A percentile compares a stretch with the other conserved stretches of the same genome.
Conservation (phyloP, 2,329 filamentous ascomycete genomes). For the Phaeoacremonium minimum region DNA sequence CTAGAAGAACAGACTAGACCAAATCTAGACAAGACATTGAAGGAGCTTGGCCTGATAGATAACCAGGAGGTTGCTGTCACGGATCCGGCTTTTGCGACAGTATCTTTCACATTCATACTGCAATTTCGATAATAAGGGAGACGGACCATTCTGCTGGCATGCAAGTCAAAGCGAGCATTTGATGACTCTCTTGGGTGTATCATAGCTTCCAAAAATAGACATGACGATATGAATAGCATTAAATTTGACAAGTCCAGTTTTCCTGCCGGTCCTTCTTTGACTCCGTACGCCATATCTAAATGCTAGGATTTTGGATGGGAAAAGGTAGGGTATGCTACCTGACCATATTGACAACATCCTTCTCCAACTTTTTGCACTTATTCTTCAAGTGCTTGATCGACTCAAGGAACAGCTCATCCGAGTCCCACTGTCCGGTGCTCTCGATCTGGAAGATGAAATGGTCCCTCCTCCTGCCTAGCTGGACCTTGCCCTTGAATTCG, state of each 20-base stretch:
- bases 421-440: conserved; percentile 92
- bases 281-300: conserved; percentile 9
- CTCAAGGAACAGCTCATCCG: conserved; percentile 90
- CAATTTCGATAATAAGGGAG: conserved; percentile 44
- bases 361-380: conserved; percentile 73
- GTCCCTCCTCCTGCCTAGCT: conserved; percentile 82
- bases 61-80: conserved; percentile 90
- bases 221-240: not conserved
- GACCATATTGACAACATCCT: conserved; percentile 64
- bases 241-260: conserved; percentile 5
- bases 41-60: conserved; percentile 66
- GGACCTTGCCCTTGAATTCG: conserved; percentile 94
- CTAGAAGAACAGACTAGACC: conserved; percentile 80
- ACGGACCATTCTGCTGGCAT: not conserved
- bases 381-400: conserved; percentile 78
- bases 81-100: conserved; percentile 80
- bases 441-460: conserved; percentile 98
- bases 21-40: conserved; percentile 75
- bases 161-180: too few species aligned
- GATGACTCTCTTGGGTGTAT: too few species aligned
- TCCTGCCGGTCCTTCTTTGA: conserved; percentile 7
- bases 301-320: conserved; percentile 7
- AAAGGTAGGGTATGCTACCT: conserved; percentile 23
- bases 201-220: too few species aligned
- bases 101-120: conserved; percentile 57